A percentile compares a stretch with the other conserved stretches of the same genome.
phyloP scores from a whole-genome alignment of 345 rosid genomes.

The Arabidopsis suecica region DNA sequence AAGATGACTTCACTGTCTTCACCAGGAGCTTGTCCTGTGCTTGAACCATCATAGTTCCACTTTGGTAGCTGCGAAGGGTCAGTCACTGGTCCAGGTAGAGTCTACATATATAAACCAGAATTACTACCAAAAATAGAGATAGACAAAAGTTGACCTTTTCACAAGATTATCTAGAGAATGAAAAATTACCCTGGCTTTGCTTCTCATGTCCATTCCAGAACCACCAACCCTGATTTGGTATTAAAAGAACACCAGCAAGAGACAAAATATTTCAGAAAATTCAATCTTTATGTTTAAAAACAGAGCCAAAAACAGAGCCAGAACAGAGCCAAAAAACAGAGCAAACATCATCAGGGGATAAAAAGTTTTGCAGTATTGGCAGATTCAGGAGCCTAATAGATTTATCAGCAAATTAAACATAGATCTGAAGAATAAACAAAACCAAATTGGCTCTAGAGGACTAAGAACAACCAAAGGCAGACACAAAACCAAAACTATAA shows the following conservation, averaged over 20 bases:
- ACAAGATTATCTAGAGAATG: not conserved
- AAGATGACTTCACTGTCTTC: conserved; percentile 92
- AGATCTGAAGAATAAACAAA: not conserved
- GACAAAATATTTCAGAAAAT: not conserved
- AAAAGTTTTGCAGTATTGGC: not conserved
- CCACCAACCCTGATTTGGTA: conserved; percentile 71
- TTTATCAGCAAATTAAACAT: conserved; percentile 7
- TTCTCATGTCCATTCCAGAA: conserved; percentile 79
- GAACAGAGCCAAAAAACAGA: conserved; percentile 24
- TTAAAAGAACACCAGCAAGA: not conserved
- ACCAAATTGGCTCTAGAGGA: not conserved
- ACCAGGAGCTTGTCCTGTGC: conserved; percentile 93
- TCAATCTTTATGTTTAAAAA: not conserved
- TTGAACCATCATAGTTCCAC: conserved; percentile 91
- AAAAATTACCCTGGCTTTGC: conserved; percentile 77
- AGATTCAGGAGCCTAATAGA: not conserved
- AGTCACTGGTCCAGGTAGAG: conserved; percentile 63
- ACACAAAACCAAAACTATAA: not conserved
- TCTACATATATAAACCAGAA: conserved; percentile 48
- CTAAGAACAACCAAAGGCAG: conserved; percentile 1
- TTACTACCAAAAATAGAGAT: not conserved
- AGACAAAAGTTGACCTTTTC: not conserved
- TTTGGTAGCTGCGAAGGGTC: conserved; percentile 70
- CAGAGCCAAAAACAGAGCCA: conserved; percentile 20
- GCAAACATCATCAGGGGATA: not conserved